A percentile compares a stretch with the other conserved stretches of the same genome.
These are phyloP conservation scores for Diutina rugosa DNA, from an alignment of 1,139 yeast genomes.

Conservation along the genomic window DNA sequence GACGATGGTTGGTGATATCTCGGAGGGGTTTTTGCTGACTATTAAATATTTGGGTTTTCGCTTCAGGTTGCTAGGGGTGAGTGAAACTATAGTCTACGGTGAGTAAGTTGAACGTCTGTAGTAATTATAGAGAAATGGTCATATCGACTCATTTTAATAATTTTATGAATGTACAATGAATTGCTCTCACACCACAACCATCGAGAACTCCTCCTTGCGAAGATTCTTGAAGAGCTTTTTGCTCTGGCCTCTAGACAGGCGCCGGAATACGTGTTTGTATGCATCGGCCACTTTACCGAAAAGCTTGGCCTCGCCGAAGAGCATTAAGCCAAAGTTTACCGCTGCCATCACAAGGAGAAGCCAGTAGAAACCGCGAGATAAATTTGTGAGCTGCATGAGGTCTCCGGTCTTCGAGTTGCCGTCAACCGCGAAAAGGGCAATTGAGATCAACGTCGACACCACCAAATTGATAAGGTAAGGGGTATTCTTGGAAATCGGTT, in stretches of 20 bases:
- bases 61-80: not conserved
- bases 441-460: slow-evolving; percentile 34
- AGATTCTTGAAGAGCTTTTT: slow-evolving; percentile 30
- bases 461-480: slow-evolving; percentile 61
- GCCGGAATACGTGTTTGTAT: slow-evolving; percentile 17
- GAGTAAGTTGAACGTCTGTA: too few relatives aligned
- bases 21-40: too few relatives aligned
- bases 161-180: not conserved
- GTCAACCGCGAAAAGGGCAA: slow-evolving; percentile 34
- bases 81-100: not conserved
- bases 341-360: slow-evolving; percentile 32
- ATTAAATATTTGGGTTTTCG: too few relatives aligned
- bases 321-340: slow-evolving; percentile 36
- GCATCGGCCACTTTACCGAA: slow-evolving; percentile 16
- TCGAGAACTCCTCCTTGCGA: not conserved
- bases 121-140: not conserved
- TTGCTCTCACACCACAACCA: not conserved
- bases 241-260: slow-evolving; percentile 13
- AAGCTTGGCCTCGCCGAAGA: slow-evolving; percentile 27
- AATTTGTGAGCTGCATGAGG: slow-evolving; percentile 62
- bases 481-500: slow-evolving; percentile 51
- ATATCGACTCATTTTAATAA: too few relatives aligned
- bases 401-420: slow-evolving; percentile 43
- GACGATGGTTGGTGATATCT: too few relatives aligned
- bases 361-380: slow-evolving; percentile 39